Base-by-base conservation (phyloP, 2,329 filamentous ascomycete genomes). In the Diaporthe ilicicola region DNA sequence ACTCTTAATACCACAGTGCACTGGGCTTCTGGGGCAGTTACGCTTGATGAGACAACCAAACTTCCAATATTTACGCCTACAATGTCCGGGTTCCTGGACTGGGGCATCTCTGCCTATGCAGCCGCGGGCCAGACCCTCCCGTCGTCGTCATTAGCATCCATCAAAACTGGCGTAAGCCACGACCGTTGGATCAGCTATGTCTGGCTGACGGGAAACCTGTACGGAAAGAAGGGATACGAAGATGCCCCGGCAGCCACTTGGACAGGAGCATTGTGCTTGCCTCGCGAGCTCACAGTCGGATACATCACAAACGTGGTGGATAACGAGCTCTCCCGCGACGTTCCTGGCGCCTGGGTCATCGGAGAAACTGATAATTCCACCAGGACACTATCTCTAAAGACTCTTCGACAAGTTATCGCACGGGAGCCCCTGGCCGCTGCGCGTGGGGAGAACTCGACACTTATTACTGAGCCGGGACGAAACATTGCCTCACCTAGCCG, bases 171-270 rank as follows among this genome's bases (percentile, higher is more conserved):
- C 19, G 7, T 59, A 8, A 78, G 80, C 0, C 79, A 82, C 2
- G 81, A 84, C 71, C 79, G 82, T 4, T 84, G 82, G 74, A 78
- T 84, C 61, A 76, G 76, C 9, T 83, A 82, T 66, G 24, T 84
- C 0, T 84, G 83, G 83, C 74, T 84, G 42, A 84, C 82, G 2
- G 82, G 82, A n/a, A 78, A 84, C 66, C 79, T 81, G 64, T 84
- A 81, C 69, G 82, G 78, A 0, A 82, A 79, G 8, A 72, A 78
- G 1, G 75, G 78, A 42, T 83, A 83, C 67, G 55, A 59, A 44
- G 34, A 59, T 27, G 82, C 82, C 3, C 24, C 74, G 0, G 82
- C 84, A 74, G 83, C 84, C 70, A 84, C 84, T 62, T 84, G 83
- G 83, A 82, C 82, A 1, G 82, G 83, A 2, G 78, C 82, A 1